A percentile compares a stretch with the other conserved stretches of the same genome.
Conservation (phyloP, 2,329 filamentous ascomycete species). For the Botryotinia convoluta region DNA sequence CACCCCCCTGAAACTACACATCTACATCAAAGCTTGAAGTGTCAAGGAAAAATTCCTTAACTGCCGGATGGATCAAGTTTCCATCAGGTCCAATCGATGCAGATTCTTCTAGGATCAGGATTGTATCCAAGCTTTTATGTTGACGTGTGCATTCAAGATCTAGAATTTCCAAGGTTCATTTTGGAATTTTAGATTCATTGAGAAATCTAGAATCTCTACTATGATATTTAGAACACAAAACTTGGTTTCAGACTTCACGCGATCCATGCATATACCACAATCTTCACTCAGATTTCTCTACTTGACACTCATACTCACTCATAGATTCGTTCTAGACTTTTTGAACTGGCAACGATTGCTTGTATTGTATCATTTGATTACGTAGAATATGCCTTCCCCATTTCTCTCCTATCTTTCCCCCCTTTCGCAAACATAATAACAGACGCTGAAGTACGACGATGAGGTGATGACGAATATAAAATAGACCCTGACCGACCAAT, state of each 20-base stretch:
- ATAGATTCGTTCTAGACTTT: neutral
- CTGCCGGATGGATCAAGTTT: neutral
- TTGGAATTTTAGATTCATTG: neutral
- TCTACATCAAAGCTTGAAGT: conserved; percentile 6
- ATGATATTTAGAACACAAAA: neutral
- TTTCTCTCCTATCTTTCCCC: conserved; percentile 13
- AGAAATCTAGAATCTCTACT: neutral
- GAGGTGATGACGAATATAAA: conserved; percentile 16
- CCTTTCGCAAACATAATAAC: conserved; percentile 21
- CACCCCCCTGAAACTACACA: neutral
- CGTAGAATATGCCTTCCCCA: conserved; percentile 26
- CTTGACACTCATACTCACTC: neutral
- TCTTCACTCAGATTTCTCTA: neutral
- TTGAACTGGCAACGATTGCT: conserved; percentile 8
- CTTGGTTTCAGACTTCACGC: neutral
- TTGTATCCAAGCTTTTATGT: conserved; percentile 19
- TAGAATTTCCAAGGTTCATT: neutral
- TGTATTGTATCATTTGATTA: conserved; percentile 27
- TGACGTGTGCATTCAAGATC: conserved; percentile 3
- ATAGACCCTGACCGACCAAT: conserved; percentile 19
- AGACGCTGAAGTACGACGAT: conserved; percentile 25
- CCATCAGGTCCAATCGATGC: neutral
- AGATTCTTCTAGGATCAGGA: conserved; percentile 9
- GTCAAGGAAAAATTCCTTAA: neutral
- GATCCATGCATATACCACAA: neutral